Evolutionary conservation across 495 filamentous ascomycete species (phyloP).

Genomic region (Lineolata rhizophorae): DNA sequence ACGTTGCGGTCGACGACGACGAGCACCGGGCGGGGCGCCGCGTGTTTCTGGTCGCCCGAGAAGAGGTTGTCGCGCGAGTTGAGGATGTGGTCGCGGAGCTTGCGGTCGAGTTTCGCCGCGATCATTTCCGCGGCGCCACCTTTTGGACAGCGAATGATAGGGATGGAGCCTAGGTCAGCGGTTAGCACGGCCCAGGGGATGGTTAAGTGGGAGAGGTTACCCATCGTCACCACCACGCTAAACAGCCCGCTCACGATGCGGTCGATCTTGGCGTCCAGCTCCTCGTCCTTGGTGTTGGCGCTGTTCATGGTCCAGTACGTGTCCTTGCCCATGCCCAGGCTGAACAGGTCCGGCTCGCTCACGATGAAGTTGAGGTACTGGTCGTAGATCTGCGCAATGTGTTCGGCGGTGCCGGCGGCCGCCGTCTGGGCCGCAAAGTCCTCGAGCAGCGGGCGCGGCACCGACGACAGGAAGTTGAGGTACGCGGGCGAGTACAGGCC

Average conservation of each 20-base stretch:
- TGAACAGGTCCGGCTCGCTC: slow-evolving; percentile 88
- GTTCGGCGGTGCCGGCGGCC: slow-evolving; percentile 58
- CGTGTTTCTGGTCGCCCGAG: slow-evolving; percentile 30
- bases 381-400: slow-evolving; percentile 82
- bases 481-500: slow-evolving; percentile 85
- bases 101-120: slow-evolving; percentile 78
- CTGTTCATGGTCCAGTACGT: slow-evolving; percentile 93
- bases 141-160: slow-evolving; percentile 80
- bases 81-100: slow-evolving; percentile 85
- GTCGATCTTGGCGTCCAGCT: slow-evolving; percentile 69
- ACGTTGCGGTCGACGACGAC: slow-evolving; percentile 87
- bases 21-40: slow-evolving; percentile 54
- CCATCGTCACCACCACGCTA: slow-evolving; percentile 93
- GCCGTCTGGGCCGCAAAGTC: slow-evolving; percentile 86
- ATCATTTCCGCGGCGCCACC: slow-evolving; percentile 89
- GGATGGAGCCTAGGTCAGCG: slow-evolving; percentile 45
- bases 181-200: neutral
- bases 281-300: slow-evolving; percentile 69
- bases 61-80: slow-evolving; percentile 96
- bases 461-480: slow-evolving; percentile 90
- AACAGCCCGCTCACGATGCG: slow-evolving; percentile 86
- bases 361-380: slow-evolving; percentile 98
- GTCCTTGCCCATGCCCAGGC: slow-evolving; percentile 68
- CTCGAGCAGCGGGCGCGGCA: slow-evolving; percentile 80
- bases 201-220: slow-evolving; percentile 22